Base-by-base conservation (phyloP, 176 grass and related monocot genomes). In the Rhipidocladum racemiflorum region DNA sequence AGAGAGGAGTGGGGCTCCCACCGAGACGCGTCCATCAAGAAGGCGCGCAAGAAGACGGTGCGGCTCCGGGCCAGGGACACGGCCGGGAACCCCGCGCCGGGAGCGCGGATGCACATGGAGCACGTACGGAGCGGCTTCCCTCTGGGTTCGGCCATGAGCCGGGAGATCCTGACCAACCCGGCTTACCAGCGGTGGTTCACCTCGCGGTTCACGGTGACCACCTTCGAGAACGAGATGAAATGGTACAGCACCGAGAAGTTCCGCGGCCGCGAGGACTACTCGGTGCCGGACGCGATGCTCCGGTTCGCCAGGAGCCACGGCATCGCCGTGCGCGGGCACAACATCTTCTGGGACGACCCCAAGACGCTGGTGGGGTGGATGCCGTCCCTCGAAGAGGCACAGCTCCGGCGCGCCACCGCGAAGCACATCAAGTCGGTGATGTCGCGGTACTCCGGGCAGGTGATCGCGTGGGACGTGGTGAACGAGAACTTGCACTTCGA, bases 211-310 rank as follows among this genome's bases (percentile, higher is more conserved):
- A 91, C 88, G 18, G 90, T 89, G 21, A 88, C 95, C 76, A 97
- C 92, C 28, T 97, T 97, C 83, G 95, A 97, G 92, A 97, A 97
- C 80, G 95, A 97, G 88, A 97, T 97, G 95, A 95, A 97, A 74
- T 97, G 95, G 95, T 94, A 90, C 69, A 77, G 84, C 66, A 97
- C 80, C 44, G 95, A 97, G 78, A 30, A 1, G 4, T 34, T 18
- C 3, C 74, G 38, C 44, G 92, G 92, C 0, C 75, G 72, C 5
- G 90, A 89, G 85, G 69, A 94, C 84, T 97, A 94, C 88, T 38
- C 86, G 0, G 76, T 89, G 4, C 78, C 92, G 0, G 95, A 97
- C 77, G 82, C 82, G 23, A 97, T 97, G 95, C 60, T 97, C 32
- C 20, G 53, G 39, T 94, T 97, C 36, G 81, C 84, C 50, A 87